Evolutionary conservation across 2,329 filamentous ascomycete genomes (phyloP).

Genomic region (Lojkania enalia): DNA sequence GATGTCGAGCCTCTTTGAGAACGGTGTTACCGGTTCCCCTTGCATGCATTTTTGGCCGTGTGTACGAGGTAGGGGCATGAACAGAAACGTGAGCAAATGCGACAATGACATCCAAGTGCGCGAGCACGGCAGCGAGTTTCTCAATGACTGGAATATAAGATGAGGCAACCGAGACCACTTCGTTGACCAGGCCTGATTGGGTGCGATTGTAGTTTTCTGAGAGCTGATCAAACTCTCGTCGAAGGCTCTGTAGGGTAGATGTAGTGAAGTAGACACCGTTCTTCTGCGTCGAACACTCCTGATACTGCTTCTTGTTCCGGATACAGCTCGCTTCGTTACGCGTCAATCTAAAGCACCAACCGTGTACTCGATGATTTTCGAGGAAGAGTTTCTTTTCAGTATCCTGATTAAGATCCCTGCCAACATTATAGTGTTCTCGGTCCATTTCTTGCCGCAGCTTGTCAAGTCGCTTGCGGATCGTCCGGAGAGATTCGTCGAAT

Average conservation of each 20-base stretch:
- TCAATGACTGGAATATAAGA: conserved; percentile 95
- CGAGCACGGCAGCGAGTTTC: conserved; percentile 81
- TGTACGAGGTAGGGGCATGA: conserved; percentile 89
- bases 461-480: conserved; percentile 91
- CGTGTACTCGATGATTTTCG: conserved; percentile 93
- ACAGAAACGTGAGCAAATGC: conserved; percentile 91
- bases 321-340: conserved; percentile 90
- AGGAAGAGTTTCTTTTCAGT: conserved; percentile 98
- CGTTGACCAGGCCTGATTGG: conserved; percentile 84
- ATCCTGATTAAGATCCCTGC: conserved; percentile 83
- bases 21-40: conserved; percentile 87
- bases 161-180: conserved; percentile 89
- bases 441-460: conserved; percentile 82
- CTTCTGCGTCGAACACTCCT: conserved; percentile 97
- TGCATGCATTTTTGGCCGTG: conserved; percentile 85
- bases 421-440: conserved; percentile 74
- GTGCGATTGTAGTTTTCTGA: conserved; percentile 95
- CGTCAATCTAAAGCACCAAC: conserved; percentile 94
- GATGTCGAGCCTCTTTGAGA: conserved; percentile 90
- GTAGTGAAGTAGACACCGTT: conserved; percentile 99
- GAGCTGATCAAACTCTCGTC: conserved; percentile 90
- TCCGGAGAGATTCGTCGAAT: conserved; percentile 84
- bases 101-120: conserved; percentile 93
- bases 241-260: conserved; percentile 72
- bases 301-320: conserved; percentile 84